Evolutionary conservation across 306 rosid genomes (phyloP).

Genomic region (Fragaria vesca): DNA sequence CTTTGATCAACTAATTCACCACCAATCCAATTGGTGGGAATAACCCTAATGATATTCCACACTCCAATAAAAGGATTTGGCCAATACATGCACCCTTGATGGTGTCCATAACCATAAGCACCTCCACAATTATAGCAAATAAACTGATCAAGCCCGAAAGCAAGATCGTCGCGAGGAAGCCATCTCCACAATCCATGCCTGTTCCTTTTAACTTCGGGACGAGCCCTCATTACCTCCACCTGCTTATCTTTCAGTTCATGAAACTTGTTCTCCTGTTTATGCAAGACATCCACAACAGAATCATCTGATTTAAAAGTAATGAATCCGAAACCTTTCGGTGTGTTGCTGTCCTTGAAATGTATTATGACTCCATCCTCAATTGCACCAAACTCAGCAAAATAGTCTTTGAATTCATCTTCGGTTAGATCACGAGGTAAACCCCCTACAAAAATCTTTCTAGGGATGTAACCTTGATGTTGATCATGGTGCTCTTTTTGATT

Average conservation of each 20-base stretch:
- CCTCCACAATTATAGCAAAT: neutral
- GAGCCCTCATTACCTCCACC: slow-evolving; percentile 19
- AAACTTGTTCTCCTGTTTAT: neutral
- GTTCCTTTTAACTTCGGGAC: neutral
- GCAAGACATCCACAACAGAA: neutral
- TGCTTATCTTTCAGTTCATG: neutral
- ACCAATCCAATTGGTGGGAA: neutral
- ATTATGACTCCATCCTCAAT: neutral
- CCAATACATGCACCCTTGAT: neutral
- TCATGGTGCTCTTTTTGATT: neutral
- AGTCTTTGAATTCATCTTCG: slow-evolving; percentile 8
- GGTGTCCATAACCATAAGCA: slow-evolving; percentile 1
- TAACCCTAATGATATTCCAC: neutral
- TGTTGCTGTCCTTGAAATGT: neutral
- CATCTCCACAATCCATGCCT: neutral
- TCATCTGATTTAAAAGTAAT: slow-evolving; percentile 13
- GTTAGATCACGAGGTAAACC: slow-evolving; percentile 14
- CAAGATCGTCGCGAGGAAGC: neutral
- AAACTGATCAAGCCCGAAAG: neutral
- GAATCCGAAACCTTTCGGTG: slow-evolving; percentile 17
- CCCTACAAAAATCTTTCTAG: slow-evolving; percentile 15
- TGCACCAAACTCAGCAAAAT: slow-evolving; percentile 11
- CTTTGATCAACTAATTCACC: neutral
- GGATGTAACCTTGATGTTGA: neutral
- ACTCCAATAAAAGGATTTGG: neutral